phyloP scores from a whole-genome alignment of 495 filamentous ascomycete species.

The Aspergillus ostianus region DNA sequence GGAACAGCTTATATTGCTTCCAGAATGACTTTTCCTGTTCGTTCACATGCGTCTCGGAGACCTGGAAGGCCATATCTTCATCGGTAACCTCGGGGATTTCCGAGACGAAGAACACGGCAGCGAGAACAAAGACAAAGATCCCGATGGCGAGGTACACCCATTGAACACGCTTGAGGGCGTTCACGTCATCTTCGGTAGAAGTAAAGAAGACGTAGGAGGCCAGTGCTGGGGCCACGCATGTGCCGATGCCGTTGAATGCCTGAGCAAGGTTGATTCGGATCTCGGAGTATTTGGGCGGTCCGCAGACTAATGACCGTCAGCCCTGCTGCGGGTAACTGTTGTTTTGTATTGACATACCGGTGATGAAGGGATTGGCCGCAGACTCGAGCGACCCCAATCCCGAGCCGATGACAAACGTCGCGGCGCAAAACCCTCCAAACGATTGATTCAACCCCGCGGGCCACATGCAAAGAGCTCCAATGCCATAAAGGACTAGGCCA shows the following conservation, averaged over 20 bases:
- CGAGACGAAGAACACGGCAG: slow-evolving; percentile 42
- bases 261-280: slow-evolving; percentile 66
- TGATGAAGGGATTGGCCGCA: slow-evolving; percentile 56
- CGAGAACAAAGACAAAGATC: slow-evolving; percentile 65
- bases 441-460: slow-evolving; percentile 51
- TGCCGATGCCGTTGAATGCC: slow-evolving; percentile 65
- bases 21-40: slow-evolving; percentile 43
- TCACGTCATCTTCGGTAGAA: slow-evolving; percentile 46
- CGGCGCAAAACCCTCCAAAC: slow-evolving; percentile 60
- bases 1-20: slow-evolving; percentile 54
- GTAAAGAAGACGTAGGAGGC: slow-evolving; percentile 69
- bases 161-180: slow-evolving; percentile 58
- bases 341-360: slow-evolving; percentile 30
- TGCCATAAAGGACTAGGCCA: slow-evolving; percentile 48
- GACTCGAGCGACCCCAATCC: slow-evolving; percentile 56
- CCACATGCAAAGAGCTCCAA: slow-evolving; percentile 57
- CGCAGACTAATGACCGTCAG: slow-evolving; percentile 39
- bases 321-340: neutral
- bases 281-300: slow-evolving; percentile 50
- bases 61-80: slow-evolving; percentile 56
- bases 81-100: slow-evolving; percentile 57
- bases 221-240: slow-evolving; percentile 63
- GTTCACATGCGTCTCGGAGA: slow-evolving; percentile 41
- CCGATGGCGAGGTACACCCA: slow-evolving; percentile 75
- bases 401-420: slow-evolving; percentile 57